Evolutionary conservation across 257 asterid species (phyloP).

Genomic region (Solanum phureja): DNA sequence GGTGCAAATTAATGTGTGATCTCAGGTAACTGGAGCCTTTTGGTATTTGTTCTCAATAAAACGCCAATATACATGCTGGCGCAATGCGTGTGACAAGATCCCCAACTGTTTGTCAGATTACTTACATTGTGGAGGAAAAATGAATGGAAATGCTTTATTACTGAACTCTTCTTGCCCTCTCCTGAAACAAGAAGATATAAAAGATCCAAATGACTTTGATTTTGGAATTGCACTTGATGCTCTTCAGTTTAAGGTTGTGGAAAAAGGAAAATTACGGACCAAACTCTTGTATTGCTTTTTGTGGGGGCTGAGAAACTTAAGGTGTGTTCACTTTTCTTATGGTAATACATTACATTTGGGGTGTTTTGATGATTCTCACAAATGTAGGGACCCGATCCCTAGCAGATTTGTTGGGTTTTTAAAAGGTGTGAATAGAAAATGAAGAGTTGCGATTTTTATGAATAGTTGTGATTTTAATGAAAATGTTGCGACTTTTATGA

Average conservation of each 20-base stretch:
- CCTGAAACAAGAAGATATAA: conserved; percentile 20
- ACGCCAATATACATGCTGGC: conserved; percentile 50
- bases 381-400: too few species aligned
- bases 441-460: too few species aligned
- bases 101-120: background rate
- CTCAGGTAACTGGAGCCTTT: conserved; percentile 42
- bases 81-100: conserved; percentile 14
- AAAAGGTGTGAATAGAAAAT: too few species aligned
- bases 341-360: background rate
- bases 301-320: conserved; percentile 67
- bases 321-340: conserved; percentile 20
- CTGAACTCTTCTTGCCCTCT: conserved; percentile 34
- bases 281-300: conserved; percentile 3
- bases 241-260: too few species aligned
- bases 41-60: conserved; percentile 58
- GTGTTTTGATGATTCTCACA: too few species aligned
- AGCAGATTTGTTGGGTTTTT: too few species aligned
- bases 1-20: background rate
- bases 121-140: conserved; percentile 22
- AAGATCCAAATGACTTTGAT: background rate
- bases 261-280: too few species aligned
- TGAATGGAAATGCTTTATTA: conserved; percentile 7
- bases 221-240: too few species aligned
- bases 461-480: too few species aligned
- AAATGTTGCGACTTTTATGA: too few species aligned